Base-by-base conservation (phyloP, 2,329 filamentous ascomycete genomes). In the Curvularia hawaiiensis region DNA sequence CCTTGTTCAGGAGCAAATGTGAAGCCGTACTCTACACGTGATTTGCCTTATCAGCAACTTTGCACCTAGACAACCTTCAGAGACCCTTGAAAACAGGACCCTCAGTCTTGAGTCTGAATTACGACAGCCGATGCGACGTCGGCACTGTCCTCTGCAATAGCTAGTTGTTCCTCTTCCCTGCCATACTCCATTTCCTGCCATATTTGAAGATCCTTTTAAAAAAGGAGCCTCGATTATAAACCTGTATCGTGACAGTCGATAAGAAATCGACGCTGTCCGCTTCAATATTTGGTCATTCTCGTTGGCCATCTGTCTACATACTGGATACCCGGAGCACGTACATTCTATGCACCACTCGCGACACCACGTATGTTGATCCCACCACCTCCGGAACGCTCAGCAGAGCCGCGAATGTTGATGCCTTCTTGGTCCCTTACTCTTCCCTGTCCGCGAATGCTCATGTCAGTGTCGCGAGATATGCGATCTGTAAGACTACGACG, bases 301-400 rank as follows among this genome's bases (percentile, higher is more conserved):
- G 26, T 28, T 28, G 26, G 26, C 30, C 30, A 11, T 31, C 30
- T n/a, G 16, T 50, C 26, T 20, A 16, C 28, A 47, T 11, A 47
- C 11, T 14, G 14, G 20, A 14, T 18, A 24, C 10, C 16, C 28
- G 4, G n/a, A 54, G 41, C n/a, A 10, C 24, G 22, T 38, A 41
- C 46, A 43, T 49, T 39, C 61, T 69, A 74, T 20, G 65, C 62
- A 31, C 71, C 67, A n/a, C 68, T 71, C 12, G 74, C 74, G 3
- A 72, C 68, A 39, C 74, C 74, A 8, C 69, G 62, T 26, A 76
- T 75, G 30, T 66, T 69, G 54, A 76, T 68, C 7, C 67, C 70
- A 30, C 61, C 56, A 33, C 61, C 56, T 12, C 40, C 64, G 16
- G 40, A 49, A 33, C 60, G 49, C 61, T 64, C 57, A 41, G 68